A percentile compares a stretch with the other conserved stretches of the same genome.
phyloP scores from a whole-genome alignment of 2,329 filamentous ascomycete genomes.

The Cladobotryum mycophilum region DNA sequence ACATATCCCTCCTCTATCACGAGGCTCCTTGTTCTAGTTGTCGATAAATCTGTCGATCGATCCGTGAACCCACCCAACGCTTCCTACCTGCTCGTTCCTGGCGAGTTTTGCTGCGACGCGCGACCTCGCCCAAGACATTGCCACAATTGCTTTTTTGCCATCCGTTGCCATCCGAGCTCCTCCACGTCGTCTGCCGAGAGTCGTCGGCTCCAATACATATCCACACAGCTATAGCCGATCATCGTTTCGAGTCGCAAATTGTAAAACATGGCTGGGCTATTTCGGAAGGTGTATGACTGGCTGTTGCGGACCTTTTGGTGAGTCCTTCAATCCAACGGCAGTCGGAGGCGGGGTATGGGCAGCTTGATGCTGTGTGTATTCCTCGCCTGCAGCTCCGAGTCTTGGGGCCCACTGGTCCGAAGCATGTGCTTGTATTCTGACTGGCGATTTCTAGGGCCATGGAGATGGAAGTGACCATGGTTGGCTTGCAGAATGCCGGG shows the following conservation, averaged over 20 bases:
- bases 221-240: background rate
- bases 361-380: constrained; percentile 2
- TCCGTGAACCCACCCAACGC: background rate
- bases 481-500: constrained; percentile 94
- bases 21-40: constrained; percentile 5
- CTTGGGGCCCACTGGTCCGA: constrained; percentile 3
- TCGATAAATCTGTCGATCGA: constrained; percentile 4
- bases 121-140: constrained; percentile 5
- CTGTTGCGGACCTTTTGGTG: constrained; percentile 95
- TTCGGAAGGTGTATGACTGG: constrained; percentile 97
- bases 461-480: constrained; percentile 99
- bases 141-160: constrained; percentile 1
- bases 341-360: constrained; percentile 1
- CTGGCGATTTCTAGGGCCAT: constrained; percentile 62
- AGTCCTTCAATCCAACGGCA: constrained; percentile 28
- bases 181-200: background rate
- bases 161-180: constrained; percentile 1
- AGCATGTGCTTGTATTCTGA: constrained; percentile 10
- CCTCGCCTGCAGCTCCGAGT: background rate
- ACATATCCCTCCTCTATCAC: constrained; percentile 5
- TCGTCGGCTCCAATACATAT: background rate
- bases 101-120: constrained; percentile 2
- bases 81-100: background rate
- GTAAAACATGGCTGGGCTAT: constrained; percentile 74
- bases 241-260: background rate